Percentiles rank a stretch among this genome's conserved stretches.
Evolutionary conservation across 2,329 filamentous ascomycete species (phyloP).

Genomic region (Verruconis gallopava): DNA sequence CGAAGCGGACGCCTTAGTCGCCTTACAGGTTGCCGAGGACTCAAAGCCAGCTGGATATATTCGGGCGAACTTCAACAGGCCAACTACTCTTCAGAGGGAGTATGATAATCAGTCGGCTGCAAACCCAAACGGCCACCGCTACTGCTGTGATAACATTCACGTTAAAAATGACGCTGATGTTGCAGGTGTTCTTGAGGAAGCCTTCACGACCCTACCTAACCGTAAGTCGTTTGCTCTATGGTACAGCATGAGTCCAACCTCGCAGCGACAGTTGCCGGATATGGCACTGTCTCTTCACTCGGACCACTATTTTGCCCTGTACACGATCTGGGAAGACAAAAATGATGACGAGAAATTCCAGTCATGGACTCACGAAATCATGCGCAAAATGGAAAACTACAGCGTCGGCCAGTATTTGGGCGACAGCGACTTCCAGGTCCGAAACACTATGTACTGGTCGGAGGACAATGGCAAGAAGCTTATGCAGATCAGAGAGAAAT

Average conservation of each 20-base stretch:
- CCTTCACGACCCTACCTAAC: background rate
- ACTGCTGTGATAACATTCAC: background rate
- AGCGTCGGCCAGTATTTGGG: background rate
- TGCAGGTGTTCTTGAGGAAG: background rate
- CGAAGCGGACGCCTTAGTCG: conserved; percentile 22
- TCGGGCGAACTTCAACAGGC: background rate
- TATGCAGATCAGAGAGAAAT: conserved; percentile 30
- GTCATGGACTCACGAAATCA: background rate
- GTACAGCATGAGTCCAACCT: background rate
- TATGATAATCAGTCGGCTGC: background rate
- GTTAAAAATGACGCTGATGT: background rate
- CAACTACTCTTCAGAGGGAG: background rate
- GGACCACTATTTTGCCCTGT: background rate
- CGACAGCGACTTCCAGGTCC: background rate
- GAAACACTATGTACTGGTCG: conserved; percentile 35
- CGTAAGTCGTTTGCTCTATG: background rate
- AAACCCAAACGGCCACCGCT: background rate
- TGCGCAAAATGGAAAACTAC: background rate
- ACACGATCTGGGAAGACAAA: background rate
- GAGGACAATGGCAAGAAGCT: conserved; percentile 29
- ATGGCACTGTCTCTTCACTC: background rate
- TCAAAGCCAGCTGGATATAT: background rate
- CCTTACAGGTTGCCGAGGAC: conserved; percentile 24
- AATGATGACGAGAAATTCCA: background rate
- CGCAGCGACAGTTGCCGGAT: background rate